phyloP scores from a whole-genome alignment of 352 stramenopile genomes.

The Blastocystis sp. region DNA sequence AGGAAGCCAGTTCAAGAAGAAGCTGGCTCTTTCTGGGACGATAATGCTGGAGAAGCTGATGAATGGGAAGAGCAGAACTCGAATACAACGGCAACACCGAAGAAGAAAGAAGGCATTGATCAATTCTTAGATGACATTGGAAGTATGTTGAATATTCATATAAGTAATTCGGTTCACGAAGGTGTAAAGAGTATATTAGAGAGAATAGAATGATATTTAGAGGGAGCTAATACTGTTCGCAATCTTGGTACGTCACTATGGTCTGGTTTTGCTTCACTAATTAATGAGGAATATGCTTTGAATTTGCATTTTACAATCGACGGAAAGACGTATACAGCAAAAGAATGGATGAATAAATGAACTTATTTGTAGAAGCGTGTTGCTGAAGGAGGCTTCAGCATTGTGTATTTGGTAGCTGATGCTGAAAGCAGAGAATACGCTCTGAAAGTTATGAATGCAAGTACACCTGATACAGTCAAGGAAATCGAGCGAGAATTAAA shows the following conservation, averaged over 20 bases:
- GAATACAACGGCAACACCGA: background rate
- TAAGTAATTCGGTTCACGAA: background rate
- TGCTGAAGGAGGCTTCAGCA: slow-evolving; percentile 21
- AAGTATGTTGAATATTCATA: slow-evolving; percentile 17
- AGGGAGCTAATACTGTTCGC: background rate
- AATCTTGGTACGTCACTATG: slow-evolving; percentile 2
- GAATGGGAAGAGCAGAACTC: background rate
- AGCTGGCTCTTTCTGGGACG: slow-evolving; percentile 28
- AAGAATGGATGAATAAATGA: background rate
- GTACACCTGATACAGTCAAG: background rate
- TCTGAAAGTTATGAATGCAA: slow-evolving; percentile 60
- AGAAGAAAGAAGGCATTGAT: slow-evolving; percentile 24
- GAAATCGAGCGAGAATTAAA: slow-evolving; percentile 56
- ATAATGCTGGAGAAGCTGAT: background rate
- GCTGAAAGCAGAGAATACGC: background rate
- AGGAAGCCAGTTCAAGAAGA: background rate
- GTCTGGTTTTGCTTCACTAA: background rate
- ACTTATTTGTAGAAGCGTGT: slow-evolving; percentile 5
- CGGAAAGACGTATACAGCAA: slow-evolving; percentile 26
- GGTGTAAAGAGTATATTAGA: background rate
- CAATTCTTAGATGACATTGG: background rate
- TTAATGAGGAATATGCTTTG: slow-evolving; percentile 21
- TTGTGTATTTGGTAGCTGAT: slow-evolving; percentile 12
- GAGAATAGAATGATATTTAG: background rate
- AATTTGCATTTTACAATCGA: background rate